Percentiles rank a stretch among this genome's conserved stretches.
These are phyloP conservation scores for Naganishia antarctica DNA, from an alignment of 768 basidiomycete species.

Conservation along the genomic window DNA sequence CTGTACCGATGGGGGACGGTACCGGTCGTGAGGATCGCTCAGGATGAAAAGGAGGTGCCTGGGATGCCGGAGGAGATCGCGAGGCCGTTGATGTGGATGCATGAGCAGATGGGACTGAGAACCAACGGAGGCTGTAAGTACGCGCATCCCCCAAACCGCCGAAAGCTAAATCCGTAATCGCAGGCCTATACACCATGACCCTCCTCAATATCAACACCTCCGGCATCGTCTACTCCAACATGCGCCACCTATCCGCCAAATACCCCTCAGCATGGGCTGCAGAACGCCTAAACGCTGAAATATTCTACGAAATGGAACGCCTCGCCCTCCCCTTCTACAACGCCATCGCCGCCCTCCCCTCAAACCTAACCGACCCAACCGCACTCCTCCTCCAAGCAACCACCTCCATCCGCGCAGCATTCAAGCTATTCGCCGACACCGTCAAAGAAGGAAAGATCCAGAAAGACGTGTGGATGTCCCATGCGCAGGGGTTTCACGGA, in stretches of 20 bases:
- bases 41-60: conserved; percentile 21
- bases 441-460: conserved; percentile 20
- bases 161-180: too few relatives aligned
- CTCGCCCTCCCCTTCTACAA: conserved; percentile 24
- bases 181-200: conserved; percentile 29
- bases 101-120: conserved; percentile 21
- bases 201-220: conserved; percentile 24
- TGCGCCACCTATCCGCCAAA: conserved; percentile 11
- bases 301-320: conserved; percentile 29
- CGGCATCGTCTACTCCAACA: conserved; percentile 27
- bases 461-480: conserved; percentile 30
- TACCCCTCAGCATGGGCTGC: conserved; percentile 25
- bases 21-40: conserved; percentile 26
- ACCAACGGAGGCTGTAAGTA: conserved; percentile 27
- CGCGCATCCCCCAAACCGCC: too few relatives aligned
- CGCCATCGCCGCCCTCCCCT: conserved; percentile 19
- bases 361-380: background rate
- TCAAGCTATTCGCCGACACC: conserved; percentile 26
- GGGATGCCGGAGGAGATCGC: conserved; percentile 22
- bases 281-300: conserved; percentile 26
- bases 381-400: conserved; percentile 14
- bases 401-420: conserved; percentile 19
- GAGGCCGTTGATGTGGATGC: conserved; percentile 16
- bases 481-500: conserved; percentile 30
- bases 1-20: conserved; percentile 27